Percentiles rank a stretch among this genome's conserved stretches.
Conservation (phyloP, 176 grass and related monocot species). For the Zea luxurians region DNA sequence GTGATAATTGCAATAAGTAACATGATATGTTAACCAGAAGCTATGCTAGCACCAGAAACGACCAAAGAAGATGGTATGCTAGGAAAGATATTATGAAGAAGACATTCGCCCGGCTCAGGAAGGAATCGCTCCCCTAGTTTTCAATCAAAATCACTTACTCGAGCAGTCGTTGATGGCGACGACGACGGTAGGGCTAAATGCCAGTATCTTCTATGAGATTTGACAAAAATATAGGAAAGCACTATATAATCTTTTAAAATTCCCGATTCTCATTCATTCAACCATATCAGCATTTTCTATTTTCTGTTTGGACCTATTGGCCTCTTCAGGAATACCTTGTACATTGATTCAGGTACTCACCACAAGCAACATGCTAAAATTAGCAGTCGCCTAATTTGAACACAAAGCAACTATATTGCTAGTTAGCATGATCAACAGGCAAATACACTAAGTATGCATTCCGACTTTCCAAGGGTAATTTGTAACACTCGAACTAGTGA, state of each 20-base stretch:
- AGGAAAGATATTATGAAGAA: too few species aligned
- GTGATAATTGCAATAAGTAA: too few species aligned
- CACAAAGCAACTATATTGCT: not conserved
- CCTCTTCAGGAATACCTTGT: not conserved
- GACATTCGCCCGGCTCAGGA: too few species aligned
- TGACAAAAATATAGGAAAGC: not conserved
- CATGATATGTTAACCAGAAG: too few species aligned
- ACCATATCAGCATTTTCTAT: not conserved
- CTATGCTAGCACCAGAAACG: too few species aligned
- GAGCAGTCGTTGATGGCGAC: too few species aligned
- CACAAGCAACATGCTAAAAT: not conserved
- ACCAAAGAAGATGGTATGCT: too few species aligned
- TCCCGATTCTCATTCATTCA: not conserved
- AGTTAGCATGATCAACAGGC: not conserved
- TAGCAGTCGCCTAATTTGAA: not conserved
- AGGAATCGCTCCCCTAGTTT: too few species aligned
- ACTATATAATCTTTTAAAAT: not conserved
- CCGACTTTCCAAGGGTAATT: constrained; percentile 1
- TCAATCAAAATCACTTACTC: too few species aligned
- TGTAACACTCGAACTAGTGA: not conserved
- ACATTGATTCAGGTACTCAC: not conserved
- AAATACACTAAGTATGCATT: not conserved
- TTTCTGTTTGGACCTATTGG: not conserved
- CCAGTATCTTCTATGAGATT: not conserved
- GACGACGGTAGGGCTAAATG: not conserved